Base-by-base conservation (phyloP, 768 basidiomycete species). In the Pleurotus tuber-regium region DNA sequence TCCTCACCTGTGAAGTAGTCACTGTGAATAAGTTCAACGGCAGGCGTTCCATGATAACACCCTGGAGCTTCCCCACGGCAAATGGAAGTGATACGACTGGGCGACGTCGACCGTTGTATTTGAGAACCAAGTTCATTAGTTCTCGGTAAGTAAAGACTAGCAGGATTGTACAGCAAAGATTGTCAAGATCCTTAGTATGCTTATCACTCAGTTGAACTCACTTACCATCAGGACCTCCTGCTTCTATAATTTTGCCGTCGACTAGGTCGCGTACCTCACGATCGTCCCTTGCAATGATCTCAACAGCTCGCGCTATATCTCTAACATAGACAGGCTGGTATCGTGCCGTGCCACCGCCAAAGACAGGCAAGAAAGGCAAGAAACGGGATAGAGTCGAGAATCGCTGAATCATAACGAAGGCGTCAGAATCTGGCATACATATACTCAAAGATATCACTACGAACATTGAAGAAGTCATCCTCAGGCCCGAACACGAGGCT, bases 261-360 rank as follows among this genome's bases (percentile, higher is more conserved):
- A 60, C 78, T 68, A 38, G 69, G 66, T 66, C 77, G 21, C 67
- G 62, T 2, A 76, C 64, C 14, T 70, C 66, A 2, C 66, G 43
- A 52, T 82, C 74, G 14, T 70, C 61, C 49, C 83, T 73, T 6
- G 77, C 70, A 50, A 82, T 70, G 11, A 84, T 71, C 60, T 85
- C 85, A 3, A 89, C 77, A 4, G 78, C 72, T 21, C 71, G 68
- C 8, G 82, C 85, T 25, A 92, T 57, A 61, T 92, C 87, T 0
- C 78, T 83, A 1, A 82, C 86, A 59, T 81, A 89, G 9, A 89
- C 82, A 10, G 88, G 87, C 57, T 89, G 87, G 60, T 89, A 89
- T 21, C 68, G 73, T 4, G 84, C 70, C 8, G 56, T 65, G 1
- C 89, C 88, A n/a, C 83, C 83, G 7, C 79, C 84, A 59, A 88